Conservation (phyloP, 257 asterid genomes). For the Euphrasia confusa region DNA sequence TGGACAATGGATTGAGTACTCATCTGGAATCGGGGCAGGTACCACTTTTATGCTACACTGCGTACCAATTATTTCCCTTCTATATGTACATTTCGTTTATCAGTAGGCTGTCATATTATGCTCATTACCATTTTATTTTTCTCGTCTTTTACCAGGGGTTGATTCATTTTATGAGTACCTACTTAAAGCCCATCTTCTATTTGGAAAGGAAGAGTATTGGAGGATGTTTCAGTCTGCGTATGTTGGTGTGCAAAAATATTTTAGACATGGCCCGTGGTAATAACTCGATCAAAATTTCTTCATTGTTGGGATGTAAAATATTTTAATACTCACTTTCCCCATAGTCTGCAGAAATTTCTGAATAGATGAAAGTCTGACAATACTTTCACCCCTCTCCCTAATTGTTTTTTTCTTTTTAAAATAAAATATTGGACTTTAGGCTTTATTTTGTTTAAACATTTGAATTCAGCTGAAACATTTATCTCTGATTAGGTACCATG, state of each 20-base stretch:
- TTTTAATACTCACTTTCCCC: neutral
- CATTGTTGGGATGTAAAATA: slow-evolving; percentile 19
- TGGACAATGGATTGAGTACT: slow-evolving; percentile 87
- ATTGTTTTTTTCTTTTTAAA: neutral
- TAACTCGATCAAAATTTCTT: slow-evolving; percentile 22
- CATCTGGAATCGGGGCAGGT: slow-evolving; percentile 99
- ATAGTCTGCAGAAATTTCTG: slow-evolving; percentile 13
- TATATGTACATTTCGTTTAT: slow-evolving; percentile 10
- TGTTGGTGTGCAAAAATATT: slow-evolving; percentile 78
- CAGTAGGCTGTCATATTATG: neutral
- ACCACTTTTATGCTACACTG: slow-evolving; percentile 25
- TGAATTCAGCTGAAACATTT: slow-evolving; percentile 1
- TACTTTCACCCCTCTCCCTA: slow-evolving; percentile 8
- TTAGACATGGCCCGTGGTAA: slow-evolving; percentile 94
- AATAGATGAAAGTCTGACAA: slow-evolving; percentile 8
- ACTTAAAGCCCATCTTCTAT: slow-evolving; percentile 84
- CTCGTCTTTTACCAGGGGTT: slow-evolving; percentile 55
- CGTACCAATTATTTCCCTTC: slow-evolving; percentile 11
- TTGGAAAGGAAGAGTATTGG: slow-evolving; percentile 93
- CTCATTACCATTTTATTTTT: slow-evolving; percentile 4
- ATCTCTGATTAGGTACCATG: slow-evolving; percentile 74
- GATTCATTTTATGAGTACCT: slow-evolving; percentile 95
- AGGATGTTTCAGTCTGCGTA: slow-evolving; percentile 95
- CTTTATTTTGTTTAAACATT: no score
- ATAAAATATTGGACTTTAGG: no score